Percentiles rank a stretch among this genome's conserved stretches.
Conservation (phyloP, 1,284 basidiomycete genomes). For the Xerocomus minutiporus region DNA sequence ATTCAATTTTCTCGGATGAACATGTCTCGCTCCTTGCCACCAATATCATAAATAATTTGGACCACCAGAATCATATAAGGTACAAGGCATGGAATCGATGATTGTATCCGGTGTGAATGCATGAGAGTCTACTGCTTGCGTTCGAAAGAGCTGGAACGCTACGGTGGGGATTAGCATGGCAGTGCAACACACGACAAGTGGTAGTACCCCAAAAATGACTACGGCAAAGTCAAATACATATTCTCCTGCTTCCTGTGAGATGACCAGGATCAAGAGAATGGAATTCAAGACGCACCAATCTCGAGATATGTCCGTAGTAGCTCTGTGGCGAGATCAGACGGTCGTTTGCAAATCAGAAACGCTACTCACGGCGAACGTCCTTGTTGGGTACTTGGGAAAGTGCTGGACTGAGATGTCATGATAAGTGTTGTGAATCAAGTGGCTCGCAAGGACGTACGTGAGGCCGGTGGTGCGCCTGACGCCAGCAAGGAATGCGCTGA, state of each 20-base stretch:
- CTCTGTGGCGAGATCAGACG: slow-evolving; percentile 39
- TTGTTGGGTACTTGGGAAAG: slow-evolving; percentile 74
- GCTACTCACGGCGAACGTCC: slow-evolving; percentile 69
- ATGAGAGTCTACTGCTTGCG: slow-evolving; percentile 29
- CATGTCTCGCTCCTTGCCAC: background rate
- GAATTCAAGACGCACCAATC: slow-evolving; percentile 47
- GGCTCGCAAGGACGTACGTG: slow-evolving; percentile 49
- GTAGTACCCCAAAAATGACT: slow-evolving; percentile 66
- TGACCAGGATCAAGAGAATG: background rate
- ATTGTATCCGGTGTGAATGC: background rate
- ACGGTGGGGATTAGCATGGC: slow-evolving; percentile 8
- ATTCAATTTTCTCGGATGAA: slow-evolving; percentile 89
- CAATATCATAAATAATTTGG: background rate
- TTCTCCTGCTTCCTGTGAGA: slow-evolving; percentile 45
- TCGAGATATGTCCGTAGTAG: slow-evolving; percentile 72
- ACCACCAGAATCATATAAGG: slow-evolving; percentile 3
- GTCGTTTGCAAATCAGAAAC: background rate
- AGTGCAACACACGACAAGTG: slow-evolving; percentile 25
- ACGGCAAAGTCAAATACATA: slow-evolving; percentile 80
- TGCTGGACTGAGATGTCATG: slow-evolving; percentile 48
- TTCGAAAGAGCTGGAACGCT: slow-evolving; percentile 76
- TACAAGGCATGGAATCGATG: slow-evolving; percentile 9
- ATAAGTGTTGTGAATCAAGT: slow-evolving; percentile 5
- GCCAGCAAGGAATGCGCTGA: slow-evolving; percentile 76
- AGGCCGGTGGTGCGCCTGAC: slow-evolving; percentile 75